These are phyloP conservation scores for Mycosphaerelloides madeirae DNA, from an alignment of 2,329 filamentous ascomycete species.

Conservation along the genomic window DNA sequence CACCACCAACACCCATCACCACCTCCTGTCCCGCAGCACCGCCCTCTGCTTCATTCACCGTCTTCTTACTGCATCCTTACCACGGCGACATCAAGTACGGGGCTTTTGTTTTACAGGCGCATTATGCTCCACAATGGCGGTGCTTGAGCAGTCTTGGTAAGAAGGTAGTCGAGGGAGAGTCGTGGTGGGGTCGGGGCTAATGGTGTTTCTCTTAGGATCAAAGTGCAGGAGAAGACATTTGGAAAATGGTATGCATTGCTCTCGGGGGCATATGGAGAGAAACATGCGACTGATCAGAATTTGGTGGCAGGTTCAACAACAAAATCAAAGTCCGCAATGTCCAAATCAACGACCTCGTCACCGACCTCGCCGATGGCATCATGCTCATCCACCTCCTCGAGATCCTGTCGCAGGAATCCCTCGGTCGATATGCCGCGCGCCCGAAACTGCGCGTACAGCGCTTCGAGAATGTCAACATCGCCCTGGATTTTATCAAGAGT, in stretches of 20 bases:
- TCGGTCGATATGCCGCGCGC: constrained; percentile 93
- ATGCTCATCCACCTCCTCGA: constrained; percentile 95
- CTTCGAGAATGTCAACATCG: constrained; percentile 97
- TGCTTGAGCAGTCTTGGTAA: constrained; percentile 48
- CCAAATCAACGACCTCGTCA: constrained; percentile 79
- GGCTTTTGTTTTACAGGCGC: too few species aligned
- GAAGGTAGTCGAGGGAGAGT: neutral
- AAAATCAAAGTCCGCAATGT: constrained; percentile 77
- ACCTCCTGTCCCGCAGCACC: neutral
- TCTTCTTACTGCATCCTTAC: neutral
- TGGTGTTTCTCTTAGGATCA: constrained; percentile 12
- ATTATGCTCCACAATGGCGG: constrained; percentile 22
- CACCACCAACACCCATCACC: neutral
- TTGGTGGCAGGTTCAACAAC: constrained; percentile 69
- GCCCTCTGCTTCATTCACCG: neutral
- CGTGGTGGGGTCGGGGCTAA: constrained; percentile 44
- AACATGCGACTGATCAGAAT: neutral
- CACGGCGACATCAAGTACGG: too few species aligned
- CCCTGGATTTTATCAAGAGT: constrained; percentile 86
- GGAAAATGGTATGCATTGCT: constrained; percentile 75
- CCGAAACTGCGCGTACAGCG: constrained; percentile 93
- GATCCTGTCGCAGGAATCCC: constrained; percentile 87
- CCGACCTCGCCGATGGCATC: constrained; percentile 89
- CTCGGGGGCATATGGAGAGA: neutral
- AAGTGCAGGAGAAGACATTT: constrained; percentile 88